Percentiles rank a stretch among this genome's conserved stretches.
These are phyloP conservation scores for Chlamydomonas sp. DNA, from an alignment of 139 green algal species.

Conservation along the genomic window DNA sequence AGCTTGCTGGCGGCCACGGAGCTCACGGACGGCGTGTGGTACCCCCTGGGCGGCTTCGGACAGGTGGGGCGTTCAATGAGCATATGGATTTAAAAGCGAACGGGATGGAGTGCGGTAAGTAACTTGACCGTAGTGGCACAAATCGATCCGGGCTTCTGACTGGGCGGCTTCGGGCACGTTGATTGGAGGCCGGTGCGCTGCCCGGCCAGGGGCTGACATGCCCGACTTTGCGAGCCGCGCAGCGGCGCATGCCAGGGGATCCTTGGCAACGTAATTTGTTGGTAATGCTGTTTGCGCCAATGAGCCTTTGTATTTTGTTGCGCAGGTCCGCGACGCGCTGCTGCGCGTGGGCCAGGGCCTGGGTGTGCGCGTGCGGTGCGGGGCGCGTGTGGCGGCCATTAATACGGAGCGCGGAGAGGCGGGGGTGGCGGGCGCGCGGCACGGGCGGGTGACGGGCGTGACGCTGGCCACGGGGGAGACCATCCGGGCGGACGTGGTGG, in stretches of 20 bases:
- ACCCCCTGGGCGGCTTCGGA: conserved; percentile 84
- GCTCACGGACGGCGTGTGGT: conserved; percentile 89
- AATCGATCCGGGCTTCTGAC: too few species aligned
- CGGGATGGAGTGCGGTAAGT: too few species aligned
- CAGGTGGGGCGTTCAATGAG: conserved; percentile 43
- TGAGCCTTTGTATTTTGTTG: not conserved
- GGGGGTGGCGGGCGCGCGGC: not conserved
- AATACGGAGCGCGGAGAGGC: not conserved
- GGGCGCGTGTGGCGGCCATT: conserved; percentile 48
- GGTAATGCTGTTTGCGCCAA: too few species aligned
- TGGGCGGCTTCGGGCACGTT: too few species aligned
- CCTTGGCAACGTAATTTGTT: too few species aligned
- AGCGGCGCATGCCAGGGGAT: too few species aligned
- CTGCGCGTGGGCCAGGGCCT: conserved; percentile 30
- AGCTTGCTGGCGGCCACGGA: conserved; percentile 88
- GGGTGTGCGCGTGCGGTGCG: conserved; percentile 61
- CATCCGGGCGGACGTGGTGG: conserved; percentile 72
- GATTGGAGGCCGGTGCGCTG: too few species aligned
- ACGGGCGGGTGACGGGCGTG: conserved; percentile 63
- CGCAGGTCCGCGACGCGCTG: conserved; percentile 61
- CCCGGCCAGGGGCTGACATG: too few species aligned
- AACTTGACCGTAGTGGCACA: too few species aligned
- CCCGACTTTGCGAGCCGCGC: too few species aligned
- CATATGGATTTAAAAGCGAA: too few species aligned
- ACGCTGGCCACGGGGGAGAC: conserved; percentile 54